phyloP scores from a whole-genome alignment of 73 alveolate genomes.

The Paramecium bursaria region DNA sequence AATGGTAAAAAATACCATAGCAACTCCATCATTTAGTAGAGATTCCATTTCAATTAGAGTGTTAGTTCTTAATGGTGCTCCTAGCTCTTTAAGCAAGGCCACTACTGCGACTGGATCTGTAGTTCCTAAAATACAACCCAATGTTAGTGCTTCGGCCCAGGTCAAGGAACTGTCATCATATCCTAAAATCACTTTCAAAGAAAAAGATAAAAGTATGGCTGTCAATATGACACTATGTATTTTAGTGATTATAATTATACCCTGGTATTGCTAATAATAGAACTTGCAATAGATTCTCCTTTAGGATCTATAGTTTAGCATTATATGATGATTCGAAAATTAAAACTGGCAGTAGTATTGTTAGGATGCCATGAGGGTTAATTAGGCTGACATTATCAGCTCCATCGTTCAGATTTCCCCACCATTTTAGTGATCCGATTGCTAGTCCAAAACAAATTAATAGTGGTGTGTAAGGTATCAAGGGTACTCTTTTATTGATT shows the following conservation, averaged over 20 bases:
- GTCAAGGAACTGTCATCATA: background rate
- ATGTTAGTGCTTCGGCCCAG: background rate
- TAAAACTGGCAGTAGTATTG: background rate
- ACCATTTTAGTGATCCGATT: background rate
- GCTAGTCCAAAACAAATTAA: background rate
- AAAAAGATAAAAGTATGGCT: background rate
- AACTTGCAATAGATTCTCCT: background rate
- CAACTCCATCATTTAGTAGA: slow-evolving; percentile 78
- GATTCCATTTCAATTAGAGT: slow-evolving; percentile 75
- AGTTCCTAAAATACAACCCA: too few species aligned
- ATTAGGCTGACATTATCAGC: background rate
- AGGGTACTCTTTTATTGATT: background rate
- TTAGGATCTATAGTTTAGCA: background rate
- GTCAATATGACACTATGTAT: background rate
- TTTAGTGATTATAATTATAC: background rate
- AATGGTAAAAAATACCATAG: slow-evolving; percentile 73
- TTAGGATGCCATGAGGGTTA: background rate
- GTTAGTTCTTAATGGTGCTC: slow-evolving; percentile 73
- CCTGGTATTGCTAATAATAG: background rate
- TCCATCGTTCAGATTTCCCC: background rate
- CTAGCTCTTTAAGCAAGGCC: slow-evolving; percentile 74
- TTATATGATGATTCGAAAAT: background rate
- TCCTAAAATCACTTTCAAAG: background rate
- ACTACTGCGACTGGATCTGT: slow-evolving; percentile 84
- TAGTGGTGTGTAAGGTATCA: background rate